Evolutionary conservation across 2,329 filamentous ascomycete genomes (phyloP).

Genomic region (Pseudocercospora musae): DNA sequence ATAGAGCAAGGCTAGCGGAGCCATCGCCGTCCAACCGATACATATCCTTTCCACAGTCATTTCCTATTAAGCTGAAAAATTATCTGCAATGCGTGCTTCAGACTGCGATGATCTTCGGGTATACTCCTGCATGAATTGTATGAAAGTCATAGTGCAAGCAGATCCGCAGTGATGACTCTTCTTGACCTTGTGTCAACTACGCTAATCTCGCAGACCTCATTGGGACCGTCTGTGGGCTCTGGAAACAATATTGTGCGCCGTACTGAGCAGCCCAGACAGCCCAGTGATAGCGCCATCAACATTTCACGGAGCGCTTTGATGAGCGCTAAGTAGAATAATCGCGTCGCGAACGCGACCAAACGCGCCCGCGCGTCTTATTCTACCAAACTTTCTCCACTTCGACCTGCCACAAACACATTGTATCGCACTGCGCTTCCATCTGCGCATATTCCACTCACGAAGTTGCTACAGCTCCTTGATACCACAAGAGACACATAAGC

Average conservation of each 20-base stretch:
- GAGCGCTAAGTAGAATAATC: background rate
- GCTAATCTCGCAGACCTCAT: background rate
- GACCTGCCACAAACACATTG: background rate
- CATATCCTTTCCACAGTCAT: background rate
- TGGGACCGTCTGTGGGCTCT: background rate
- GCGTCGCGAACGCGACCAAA: background rate
- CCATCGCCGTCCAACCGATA: background rate
- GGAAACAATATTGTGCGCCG: background rate
- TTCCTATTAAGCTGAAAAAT: background rate
- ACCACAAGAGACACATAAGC: background rate
- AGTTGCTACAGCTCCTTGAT: background rate
- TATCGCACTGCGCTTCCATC: background rate
- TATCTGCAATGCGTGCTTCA: background rate
- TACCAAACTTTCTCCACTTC: background rate
- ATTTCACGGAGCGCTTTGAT: background rate
- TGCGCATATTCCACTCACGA: background rate
- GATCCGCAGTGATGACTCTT: background rate
- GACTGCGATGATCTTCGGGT: background rate
- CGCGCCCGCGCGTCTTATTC: background rate
- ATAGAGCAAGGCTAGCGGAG: background rate
- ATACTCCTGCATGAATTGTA: background rate
- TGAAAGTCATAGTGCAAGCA: background rate
- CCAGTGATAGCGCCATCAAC: background rate
- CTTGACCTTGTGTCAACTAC: background rate
- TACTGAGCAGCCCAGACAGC: background rate